These are phyloP conservation scores for Grosmannia penicillata DNA, from an alignment of 2,329 filamentous ascomycete species.

Conservation along the genomic window DNA sequence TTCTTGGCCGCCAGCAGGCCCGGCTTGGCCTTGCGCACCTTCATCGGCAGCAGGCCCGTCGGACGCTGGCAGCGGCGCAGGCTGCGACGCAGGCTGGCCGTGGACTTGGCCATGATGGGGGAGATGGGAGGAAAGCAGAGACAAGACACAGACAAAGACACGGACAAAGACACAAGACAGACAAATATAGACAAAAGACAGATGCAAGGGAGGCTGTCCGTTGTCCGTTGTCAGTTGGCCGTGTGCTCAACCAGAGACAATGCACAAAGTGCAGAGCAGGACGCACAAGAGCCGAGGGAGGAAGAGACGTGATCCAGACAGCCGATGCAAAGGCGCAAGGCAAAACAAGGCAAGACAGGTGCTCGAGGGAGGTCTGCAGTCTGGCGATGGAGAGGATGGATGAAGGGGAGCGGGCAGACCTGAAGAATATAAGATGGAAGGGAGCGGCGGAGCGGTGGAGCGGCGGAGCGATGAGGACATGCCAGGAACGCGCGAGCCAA, in stretches of 20 bases:
- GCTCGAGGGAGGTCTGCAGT: no score
- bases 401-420: neutral
- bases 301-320: no score
- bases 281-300: neutral
- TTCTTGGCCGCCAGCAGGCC: neutral
- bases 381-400: conserved; percentile 2
- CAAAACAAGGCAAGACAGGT: neutral
- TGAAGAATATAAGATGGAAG: conserved; percentile 2
- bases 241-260: conserved; percentile 1
- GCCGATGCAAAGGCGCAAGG: no score
- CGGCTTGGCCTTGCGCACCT: conserved; percentile 1
- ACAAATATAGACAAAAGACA: neutral
- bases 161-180: neutral
- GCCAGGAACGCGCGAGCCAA: neutral
- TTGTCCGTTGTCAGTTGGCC: no score
- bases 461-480: neutral
- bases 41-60: neutral
- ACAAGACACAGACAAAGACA: neutral
- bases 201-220: no score
- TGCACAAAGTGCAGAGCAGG: neutral
- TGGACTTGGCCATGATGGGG: conserved; percentile 4
- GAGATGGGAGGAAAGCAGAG: neutral
- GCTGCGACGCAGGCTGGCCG: conserved; percentile 2
- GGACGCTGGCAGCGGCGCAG: conserved; percentile 2
- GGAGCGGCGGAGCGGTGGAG: no score